Conservation (phyloP, 208 protist genomes). For the Crithidia acanthocephali region DNA sequence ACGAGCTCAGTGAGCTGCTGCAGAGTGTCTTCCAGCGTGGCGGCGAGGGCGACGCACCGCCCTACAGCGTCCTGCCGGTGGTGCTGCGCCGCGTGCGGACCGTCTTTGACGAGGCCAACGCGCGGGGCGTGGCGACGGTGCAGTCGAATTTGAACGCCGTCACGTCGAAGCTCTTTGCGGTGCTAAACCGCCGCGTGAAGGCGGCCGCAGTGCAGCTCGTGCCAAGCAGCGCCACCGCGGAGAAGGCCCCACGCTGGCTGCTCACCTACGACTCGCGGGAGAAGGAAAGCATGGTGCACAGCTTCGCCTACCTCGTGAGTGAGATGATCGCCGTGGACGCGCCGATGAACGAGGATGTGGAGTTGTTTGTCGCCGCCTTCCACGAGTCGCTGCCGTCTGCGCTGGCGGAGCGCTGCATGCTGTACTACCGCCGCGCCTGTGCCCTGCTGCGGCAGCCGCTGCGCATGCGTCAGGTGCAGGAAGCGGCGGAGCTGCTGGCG, state of each 20-base stretch:
- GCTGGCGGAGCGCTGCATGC: conserved; percentile 59
- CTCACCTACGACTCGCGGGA: conserved; percentile 31
- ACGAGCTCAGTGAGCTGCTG: conserved; percentile 49
- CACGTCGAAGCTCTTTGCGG: conserved; percentile 59
- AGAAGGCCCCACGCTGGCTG: conserved; percentile 11
- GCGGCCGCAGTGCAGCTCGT: conserved; percentile 16
- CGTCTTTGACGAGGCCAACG: conserved; percentile 66
- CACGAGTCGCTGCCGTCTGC: conserved; percentile 47
- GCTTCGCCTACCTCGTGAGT: conserved; percentile 58
- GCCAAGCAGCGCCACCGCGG: neutral
- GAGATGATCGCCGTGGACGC: conserved; percentile 68
- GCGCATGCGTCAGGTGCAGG: conserved; percentile 37
- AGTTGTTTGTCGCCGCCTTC: conserved; percentile 64
- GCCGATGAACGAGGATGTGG: conserved; percentile 43
- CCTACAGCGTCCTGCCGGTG: conserved; percentile 65
- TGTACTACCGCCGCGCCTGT: conserved; percentile 73
- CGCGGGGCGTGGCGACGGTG: conserved; percentile 41
- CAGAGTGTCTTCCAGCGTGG: conserved; percentile 38
- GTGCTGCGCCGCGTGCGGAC: conserved; percentile 61
- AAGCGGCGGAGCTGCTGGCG: conserved; percentile 57
- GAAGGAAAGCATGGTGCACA: conserved; percentile 42
- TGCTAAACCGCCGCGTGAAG: conserved; percentile 56
- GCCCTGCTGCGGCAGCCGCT: conserved; percentile 61
- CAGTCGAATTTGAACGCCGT: conserved; percentile 51
- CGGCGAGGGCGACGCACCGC: conserved; percentile 26